Evolutionary conservation across 1,139 yeast species (phyloP).

Genomic region (Taiozyma sp.): DNA sequence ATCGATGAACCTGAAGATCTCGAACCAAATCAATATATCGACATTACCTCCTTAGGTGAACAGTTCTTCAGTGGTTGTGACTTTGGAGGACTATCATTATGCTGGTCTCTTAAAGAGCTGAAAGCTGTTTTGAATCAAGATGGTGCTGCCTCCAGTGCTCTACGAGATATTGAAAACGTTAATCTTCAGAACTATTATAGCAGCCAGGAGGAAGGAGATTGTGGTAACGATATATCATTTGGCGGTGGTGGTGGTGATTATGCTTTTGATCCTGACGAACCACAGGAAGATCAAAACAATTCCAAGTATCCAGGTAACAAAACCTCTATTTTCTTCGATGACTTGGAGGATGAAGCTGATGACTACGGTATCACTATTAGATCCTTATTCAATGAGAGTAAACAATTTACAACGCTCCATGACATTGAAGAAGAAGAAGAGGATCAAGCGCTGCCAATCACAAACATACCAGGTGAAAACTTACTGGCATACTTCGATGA

Average conservation of each 20-base stretch:
- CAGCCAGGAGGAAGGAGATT: not conserved
- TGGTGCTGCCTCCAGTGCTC: conserved; percentile 12
- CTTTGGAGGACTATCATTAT: conserved; percentile 4
- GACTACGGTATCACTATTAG: conserved; percentile 24
- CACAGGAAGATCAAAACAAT: conserved; percentile 7
- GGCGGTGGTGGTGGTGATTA: conserved; percentile 6
- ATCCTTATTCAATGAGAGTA: conserved; percentile 20
- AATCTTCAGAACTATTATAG: conserved; percentile 11
- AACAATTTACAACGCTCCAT: conserved; percentile 11
- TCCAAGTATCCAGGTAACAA: conserved; percentile 21
- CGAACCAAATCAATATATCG: not conserved
- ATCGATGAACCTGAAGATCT: conserved; percentile 29
- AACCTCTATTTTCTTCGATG: conserved; percentile 26
- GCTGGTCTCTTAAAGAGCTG: conserved; percentile 19
- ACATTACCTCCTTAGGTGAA: conserved; percentile 4
- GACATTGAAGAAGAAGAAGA: conserved; percentile 6
- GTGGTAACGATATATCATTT: conserved; percentile 12
- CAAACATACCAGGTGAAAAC: conserved; percentile 51
- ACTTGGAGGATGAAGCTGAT: conserved; percentile 25
- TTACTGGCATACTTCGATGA: conserved; percentile 79
- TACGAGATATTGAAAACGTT: conserved; percentile 16
- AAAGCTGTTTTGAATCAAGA: conserved; percentile 18
- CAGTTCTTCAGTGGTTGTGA: conserved; percentile 4
- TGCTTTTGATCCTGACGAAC: conserved; percentile 4
- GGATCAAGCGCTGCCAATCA: conserved; percentile 5